These are phyloP conservation scores for Erysiphe pisi DNA, from an alignment of 2,329 filamentous ascomycete genomes.

Conservation along the genomic window DNA sequence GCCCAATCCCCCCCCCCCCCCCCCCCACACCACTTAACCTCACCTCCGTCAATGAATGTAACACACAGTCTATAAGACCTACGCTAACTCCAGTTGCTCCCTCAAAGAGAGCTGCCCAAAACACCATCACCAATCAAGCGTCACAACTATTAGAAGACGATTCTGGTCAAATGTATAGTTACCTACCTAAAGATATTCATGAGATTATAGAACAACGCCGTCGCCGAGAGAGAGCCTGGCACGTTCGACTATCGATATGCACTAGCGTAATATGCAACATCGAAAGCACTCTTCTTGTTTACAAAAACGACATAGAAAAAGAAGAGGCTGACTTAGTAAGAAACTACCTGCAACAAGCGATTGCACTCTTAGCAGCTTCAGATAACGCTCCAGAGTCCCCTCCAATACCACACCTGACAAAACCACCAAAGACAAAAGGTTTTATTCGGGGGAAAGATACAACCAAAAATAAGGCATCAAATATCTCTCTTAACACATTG, in stretches of 20 bases:
- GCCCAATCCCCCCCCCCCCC: too few relatives aligned
- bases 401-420: background rate
- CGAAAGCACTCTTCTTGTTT: background rate
- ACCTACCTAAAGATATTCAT: background rate
- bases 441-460: background rate
- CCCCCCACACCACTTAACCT: background rate
- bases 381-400: background rate
- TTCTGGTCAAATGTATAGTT: background rate
- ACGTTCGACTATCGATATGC: background rate
- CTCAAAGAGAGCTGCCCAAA: background rate
- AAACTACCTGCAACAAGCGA: constrained; percentile 2
- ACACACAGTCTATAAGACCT: background rate
- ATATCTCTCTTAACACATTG: background rate
- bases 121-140: background rate
- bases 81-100: background rate
- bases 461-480: background rate
- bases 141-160: background rate
- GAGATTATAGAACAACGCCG: background rate
- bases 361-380: background rate
- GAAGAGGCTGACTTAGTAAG: background rate
- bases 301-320: constrained; percentile 6
- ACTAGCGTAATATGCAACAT: background rate
- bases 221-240: background rate
- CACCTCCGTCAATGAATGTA: background rate
- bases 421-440: background rate